Percentiles rank a stretch among this genome's conserved stretches.
These are phyloP conservation scores for Cetraspora pellucida DNA, from an alignment of 192 early-diverging fungal species.

Conservation along the genomic window DNA sequence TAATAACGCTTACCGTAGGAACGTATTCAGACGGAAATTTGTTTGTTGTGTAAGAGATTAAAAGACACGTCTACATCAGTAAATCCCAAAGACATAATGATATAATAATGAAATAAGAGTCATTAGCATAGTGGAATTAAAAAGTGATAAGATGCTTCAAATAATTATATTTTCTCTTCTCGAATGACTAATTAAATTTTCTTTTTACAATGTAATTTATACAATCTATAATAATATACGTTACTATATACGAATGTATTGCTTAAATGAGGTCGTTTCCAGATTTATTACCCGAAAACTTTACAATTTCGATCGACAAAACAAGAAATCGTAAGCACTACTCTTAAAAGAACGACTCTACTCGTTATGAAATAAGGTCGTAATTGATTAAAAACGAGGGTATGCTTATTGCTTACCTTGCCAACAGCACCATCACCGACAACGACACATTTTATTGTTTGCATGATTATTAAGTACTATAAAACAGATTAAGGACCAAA, in stretches of 20 bases:
- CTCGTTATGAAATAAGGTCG: neutral
- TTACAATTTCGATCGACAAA: neutral
- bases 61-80: conserved; percentile 75
- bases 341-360: neutral
- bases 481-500: too few species aligned
- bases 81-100: neutral
- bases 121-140: neutral
- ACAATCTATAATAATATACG: too few species aligned
- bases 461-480: conserved; percentile 51
- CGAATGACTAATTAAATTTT: too few species aligned
- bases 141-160: neutral
- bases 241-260: too few species aligned
- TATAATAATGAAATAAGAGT: neutral
- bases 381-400: neutral
- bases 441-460: conserved; percentile 83
- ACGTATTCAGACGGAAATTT: conserved; percentile 97
- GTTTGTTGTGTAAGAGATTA: conserved; percentile 97
- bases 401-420: conserved; percentile 52
- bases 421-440: conserved; percentile 80
- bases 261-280: too few species aligned
- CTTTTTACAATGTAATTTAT: too few species aligned
- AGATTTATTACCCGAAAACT: neutral
- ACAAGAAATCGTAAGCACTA: neutral
- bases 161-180: too few species aligned
- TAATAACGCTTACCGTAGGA: conserved; percentile 76